These are phyloP conservation scores for Mortierella sp. DNA, from an alignment of 371 early-diverging fungal genomes.

Conservation along the genomic window DNA sequence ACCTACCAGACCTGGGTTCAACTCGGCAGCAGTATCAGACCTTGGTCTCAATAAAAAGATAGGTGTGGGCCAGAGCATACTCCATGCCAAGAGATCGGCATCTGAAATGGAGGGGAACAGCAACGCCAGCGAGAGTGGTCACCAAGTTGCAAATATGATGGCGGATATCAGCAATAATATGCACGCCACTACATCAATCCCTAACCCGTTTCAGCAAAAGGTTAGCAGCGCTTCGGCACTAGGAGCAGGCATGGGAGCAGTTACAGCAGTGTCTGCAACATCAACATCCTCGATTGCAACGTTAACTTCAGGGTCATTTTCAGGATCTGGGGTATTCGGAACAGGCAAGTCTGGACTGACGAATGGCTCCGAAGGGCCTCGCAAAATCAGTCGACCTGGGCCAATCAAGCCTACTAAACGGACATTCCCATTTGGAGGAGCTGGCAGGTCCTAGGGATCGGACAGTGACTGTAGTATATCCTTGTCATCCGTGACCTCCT, in stretches of 20 bases:
- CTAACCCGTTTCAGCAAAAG: conserved; percentile 11
- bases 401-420: conserved; percentile 23
- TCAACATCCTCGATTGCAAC: conserved; percentile 8
- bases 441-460: background rate
- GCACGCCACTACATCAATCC: background rate
- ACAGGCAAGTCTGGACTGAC: conserved; percentile 37
- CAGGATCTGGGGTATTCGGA: conserved; percentile 17
- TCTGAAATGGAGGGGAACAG: conserved; percentile 23
- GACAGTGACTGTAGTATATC: background rate
- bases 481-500: background rate
- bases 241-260: background rate
- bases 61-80: background rate
- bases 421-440: conserved; percentile 19
- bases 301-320: conserved; percentile 4
- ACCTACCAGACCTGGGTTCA: conserved; percentile 2
- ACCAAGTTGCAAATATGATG: conserved; percentile 6
- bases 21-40: background rate
- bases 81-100: conserved; percentile 29
- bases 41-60: conserved; percentile 12
- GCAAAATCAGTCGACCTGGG: conserved; percentile 42
- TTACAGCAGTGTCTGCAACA: background rate
- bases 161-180: conserved; percentile 23
- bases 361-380: conserved; percentile 38
- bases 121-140: background rate
- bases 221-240: background rate